Evolutionary conservation across 2,329 filamentous ascomycete genomes (phyloP), one percentile per base, ranked within the genome.

Genomic region (Drechslerella coelobrocha): DNA sequence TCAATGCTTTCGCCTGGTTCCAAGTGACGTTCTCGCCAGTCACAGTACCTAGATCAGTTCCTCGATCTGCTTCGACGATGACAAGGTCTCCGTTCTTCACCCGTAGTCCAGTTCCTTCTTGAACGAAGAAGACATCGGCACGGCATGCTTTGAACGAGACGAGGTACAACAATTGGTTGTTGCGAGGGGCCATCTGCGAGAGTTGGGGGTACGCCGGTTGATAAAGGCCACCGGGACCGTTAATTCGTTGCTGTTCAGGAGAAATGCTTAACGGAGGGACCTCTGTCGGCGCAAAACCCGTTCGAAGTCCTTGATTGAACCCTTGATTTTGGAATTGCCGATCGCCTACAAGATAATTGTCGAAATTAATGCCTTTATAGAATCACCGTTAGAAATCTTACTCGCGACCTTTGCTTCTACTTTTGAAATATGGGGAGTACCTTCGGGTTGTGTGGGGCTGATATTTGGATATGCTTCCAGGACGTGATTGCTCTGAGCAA

Each of bases 111-210:
- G 92, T 97, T 71, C 93, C 92, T 78, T 97, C 92, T 78, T 96
- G 92, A 31, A 97, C 91, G 79, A 96, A 97, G 79, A 97, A 99
- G 8, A 97, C 91, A 77, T 97, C 94, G 37, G 93, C 92, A 72
- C 94, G 86, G 34, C 91, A 91, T 78, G 92, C 97, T 79, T 99
- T 99, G 85, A 99, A 99, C 5, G 93, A 86, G 14, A 99, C 93
- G 57, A 99, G 89, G 78, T 93, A 93, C 7, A 96, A 83, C 6
- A 88, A 83, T 77, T 91, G 89, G 73, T 86, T 88, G 75, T 85
- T 71, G n/a, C 66, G 66, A 12, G 66, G 66, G n/a, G 66, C 66
- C 66, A 71, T 71, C 21, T 71, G 66, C 6, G 66, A n/a, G 21
- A 71, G 59, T 26, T 48, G 43, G 10, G 59, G 59, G 29, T 59